These are phyloP conservation scores for Colletotrichum endophyticum DNA, from an alignment of 2,329 filamentous ascomycete species.

Conservation along the genomic window DNA sequence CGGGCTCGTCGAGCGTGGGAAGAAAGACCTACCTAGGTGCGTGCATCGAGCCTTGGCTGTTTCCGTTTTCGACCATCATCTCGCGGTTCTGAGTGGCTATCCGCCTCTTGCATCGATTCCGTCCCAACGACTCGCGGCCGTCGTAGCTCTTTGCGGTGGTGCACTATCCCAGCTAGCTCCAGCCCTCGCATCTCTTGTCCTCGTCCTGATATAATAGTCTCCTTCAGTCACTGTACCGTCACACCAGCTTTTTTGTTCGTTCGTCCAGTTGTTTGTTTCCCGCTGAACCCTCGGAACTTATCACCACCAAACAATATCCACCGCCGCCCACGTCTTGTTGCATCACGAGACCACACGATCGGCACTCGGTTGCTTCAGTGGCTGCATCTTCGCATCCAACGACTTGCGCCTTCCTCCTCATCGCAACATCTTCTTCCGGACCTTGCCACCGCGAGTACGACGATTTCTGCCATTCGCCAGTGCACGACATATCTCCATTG, in stretches of 20 bases:
- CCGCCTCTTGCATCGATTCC: slow-evolving; percentile 4
- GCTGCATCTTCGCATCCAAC: neutral
- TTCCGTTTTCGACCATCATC: slow-evolving; percentile 19
- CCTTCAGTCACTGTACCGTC: neutral
- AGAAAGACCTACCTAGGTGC: slow-evolving; percentile 3
- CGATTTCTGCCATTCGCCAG: neutral
- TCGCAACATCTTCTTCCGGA: neutral
- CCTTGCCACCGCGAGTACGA: neutral
- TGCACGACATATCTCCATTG: slow-evolving; percentile 2
- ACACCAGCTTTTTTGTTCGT: neutral
- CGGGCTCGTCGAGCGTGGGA: slow-evolving; percentile 5
- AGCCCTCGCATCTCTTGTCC: neutral
- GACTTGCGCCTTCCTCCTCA: neutral
- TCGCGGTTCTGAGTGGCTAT: slow-evolving; percentile 5
- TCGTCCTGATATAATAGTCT: slow-evolving; percentile 8
- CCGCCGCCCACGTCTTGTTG: neutral
- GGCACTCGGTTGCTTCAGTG: neutral
- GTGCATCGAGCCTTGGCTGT: slow-evolving; percentile 9
- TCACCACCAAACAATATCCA: neutral
- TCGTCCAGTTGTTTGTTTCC: neutral
- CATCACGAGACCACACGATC: neutral
- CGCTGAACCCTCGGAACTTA: neutral
- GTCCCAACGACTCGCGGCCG: slow-evolving; percentile 4
- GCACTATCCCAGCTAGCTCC: neutral
- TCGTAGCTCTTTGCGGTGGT: neutral